Evolutionary conservation across 1,139 yeast species (phyloP).

Genomic region (Scheffersomyces stambukii): DNA sequence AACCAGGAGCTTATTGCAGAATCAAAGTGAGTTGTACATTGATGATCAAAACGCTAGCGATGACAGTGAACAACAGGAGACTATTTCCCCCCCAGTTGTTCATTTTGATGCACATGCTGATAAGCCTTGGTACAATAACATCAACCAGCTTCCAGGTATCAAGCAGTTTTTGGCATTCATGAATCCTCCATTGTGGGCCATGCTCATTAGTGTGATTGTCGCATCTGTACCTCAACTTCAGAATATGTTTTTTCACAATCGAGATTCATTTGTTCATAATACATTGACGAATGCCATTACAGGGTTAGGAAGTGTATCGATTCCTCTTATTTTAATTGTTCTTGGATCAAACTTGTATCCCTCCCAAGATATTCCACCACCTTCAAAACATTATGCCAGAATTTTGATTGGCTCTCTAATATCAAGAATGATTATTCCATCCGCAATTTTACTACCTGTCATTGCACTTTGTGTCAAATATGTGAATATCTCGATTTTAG

Average conservation of each 20-base stretch:
- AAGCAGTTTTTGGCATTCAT: constrained; percentile 46
- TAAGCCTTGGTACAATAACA: too few relatives aligned
- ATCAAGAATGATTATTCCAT: constrained; percentile 75
- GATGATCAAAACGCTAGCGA: constrained; percentile 1
- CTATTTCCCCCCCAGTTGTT: too few relatives aligned
- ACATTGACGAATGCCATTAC: constrained; percentile 73
- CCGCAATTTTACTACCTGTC: constrained; percentile 61
- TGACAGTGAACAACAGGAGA: constrained; percentile 9
- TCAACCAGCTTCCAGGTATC: constrained; percentile 12
- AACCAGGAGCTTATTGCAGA: constrained; percentile 7
- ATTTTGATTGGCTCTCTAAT: constrained; percentile 66
- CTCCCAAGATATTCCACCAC: constrained; percentile 59
- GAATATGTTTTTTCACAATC: constrained; percentile 53
- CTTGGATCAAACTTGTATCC: constrained; percentile 76
- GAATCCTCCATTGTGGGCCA: constrained; percentile 96
- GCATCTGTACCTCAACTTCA: constrained; percentile 77
- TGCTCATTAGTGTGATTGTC: constrained; percentile 76
- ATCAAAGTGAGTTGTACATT: constrained; percentile 8
- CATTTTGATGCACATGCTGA: too few relatives aligned
- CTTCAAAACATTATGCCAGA: constrained; percentile 52
- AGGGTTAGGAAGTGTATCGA: constrained; percentile 84
- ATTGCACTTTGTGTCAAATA: constrained; percentile 65
- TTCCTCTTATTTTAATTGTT: constrained; percentile 74
- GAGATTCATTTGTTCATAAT: constrained; percentile 54
- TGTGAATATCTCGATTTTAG: constrained; percentile 63